Conservation (phyloP, 768 basidiomycete species). For the Mycena sanguinolenta region DNA sequence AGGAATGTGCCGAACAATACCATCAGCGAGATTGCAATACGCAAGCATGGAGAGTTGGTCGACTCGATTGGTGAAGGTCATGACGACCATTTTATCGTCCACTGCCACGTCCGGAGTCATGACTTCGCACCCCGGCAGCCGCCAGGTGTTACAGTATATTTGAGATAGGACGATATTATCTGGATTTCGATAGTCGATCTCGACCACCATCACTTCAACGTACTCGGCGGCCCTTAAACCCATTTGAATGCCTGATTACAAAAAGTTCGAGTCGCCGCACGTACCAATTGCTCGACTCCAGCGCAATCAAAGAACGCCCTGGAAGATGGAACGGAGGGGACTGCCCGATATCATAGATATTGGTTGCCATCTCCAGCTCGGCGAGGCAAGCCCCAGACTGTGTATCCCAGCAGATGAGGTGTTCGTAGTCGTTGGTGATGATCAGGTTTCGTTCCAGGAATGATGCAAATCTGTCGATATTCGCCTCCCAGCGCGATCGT, state of each 20-base stretch:
- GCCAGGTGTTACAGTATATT: not conserved
- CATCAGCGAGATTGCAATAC: conserved; percentile 10
- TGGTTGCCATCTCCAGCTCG: not conserved
- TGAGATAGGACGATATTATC: not conserved
- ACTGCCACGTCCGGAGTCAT: not conserved
- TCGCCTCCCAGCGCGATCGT: conserved; percentile 2
- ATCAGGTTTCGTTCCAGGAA: conserved; percentile 27
- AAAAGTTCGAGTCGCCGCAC: not conserved
- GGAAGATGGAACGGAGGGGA: conserved; percentile 1
- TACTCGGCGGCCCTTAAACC: not conserved
- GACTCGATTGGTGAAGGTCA: not conserved
- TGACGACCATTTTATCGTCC: not conserved
- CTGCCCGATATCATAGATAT: not conserved
- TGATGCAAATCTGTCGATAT: not conserved
- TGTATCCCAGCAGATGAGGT: conserved; percentile 12
- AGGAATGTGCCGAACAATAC: not conserved
- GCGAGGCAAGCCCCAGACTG: conserved; percentile 11
- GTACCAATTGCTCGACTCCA: conserved; percentile 6
- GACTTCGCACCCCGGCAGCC: not conserved
- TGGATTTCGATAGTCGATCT: conserved; percentile 4
- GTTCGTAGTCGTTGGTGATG: conserved; percentile 1
- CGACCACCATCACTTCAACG: not conserved
- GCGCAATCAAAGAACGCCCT: conserved; percentile 4
- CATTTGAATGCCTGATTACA: not conserved
- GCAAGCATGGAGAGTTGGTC: conserved; percentile 6